A percentile compares a stretch with the other conserved stretches of the same genome.
phyloP scores from a whole-genome alignment of 2,329 filamentous ascomycete species.

The Diaporthe ampelina region DNA sequence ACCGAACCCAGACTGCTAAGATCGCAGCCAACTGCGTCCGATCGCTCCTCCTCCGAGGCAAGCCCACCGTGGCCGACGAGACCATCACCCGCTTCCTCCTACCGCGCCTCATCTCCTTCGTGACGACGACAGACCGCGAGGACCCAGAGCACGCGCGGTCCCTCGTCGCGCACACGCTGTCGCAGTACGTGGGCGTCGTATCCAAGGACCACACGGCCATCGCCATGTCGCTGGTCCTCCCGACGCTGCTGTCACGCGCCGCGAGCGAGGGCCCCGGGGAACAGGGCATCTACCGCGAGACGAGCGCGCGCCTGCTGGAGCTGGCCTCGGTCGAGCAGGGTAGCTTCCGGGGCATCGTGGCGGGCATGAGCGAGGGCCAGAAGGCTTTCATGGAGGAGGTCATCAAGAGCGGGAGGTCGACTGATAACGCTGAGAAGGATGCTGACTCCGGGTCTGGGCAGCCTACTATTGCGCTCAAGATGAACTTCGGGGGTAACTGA shows the following conservation, averaged over 20 bases:
- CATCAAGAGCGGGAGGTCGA: conserved; percentile 74
- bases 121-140: conserved; percentile 77
- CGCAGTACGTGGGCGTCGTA: conserved; percentile 73
- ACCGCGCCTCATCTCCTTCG: conserved; percentile 82
- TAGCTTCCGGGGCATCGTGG: conserved; percentile 82
- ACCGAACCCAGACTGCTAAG: conserved; percentile 76
- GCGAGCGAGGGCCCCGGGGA: conserved; percentile 71
- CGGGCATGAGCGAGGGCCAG: conserved; percentile 77
- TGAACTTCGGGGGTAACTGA: conserved; percentile 78
- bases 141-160: conserved; percentile 83
- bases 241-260: conserved; percentile 81
- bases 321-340: conserved; percentile 81
- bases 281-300: conserved; percentile 75
- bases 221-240: conserved; percentile 82
- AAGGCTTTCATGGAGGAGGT: conserved; percentile 86
- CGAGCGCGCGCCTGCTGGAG: conserved; percentile 82
- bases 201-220: conserved; percentile 63
- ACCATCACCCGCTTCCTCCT: conserved; percentile 81
- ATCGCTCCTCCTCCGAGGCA: conserved; percentile 80
- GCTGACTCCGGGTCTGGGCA: conserved; percentile 63
- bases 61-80: conserved; percentile 76
- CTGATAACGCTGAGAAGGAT: conserved; percentile 56
- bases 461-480: conserved; percentile 93
- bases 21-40: conserved; percentile 92
- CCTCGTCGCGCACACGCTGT: conserved; percentile 80